Evolutionary conservation across 2,329 filamentous ascomycete species (phyloP), one percentile per base, ranked within the genome.

Genomic region (Alternaria atra): DNA sequence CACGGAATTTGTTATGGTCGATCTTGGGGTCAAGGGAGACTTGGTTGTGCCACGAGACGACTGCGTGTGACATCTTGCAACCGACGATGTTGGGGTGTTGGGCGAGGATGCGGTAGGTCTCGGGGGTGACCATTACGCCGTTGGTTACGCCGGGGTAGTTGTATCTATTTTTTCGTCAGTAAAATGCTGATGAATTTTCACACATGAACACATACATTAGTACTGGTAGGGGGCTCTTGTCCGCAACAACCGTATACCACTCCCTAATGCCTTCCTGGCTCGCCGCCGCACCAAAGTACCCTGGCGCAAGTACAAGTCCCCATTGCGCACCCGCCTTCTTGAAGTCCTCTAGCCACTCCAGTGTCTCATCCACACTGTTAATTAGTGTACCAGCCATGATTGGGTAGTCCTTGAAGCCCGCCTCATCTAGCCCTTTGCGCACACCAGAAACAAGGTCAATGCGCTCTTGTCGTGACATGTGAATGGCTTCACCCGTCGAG

Each of bases 101-200:
- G 6, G 89, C 82, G 27, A 91, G 85, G 67, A 80, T 78, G 69
- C 81, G 86, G 70, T 87, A 88, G 0, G 87, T 88, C 8, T 84
- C 81, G 1, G 87, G 85, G 0, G 83, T 79, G 60, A 90, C 82
- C 67, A 84, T 83, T 69, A 90, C 80, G 68, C 87, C 86, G 80
- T 90, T 91, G 9, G 87, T 88, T 23, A 91, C 88, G 52, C 86
- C 88, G 1, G 89, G 88, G 77, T 89, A 89, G 76, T 89, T 85
- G 75, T 89, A 89, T 58, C 84, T 87, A 5, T 35, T 8, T 58
- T 17, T n/a, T 12, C 23, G 34, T 60, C 29, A 47, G 35, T 34
- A 43, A 3, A 8, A 6, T 25, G 8, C 44, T 9, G 10, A 30
- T 13, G 3, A 15, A 12, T 15, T 34, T n/a, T 17, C 9, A 30